A percentile compares a stretch with the other conserved stretches of the same genome.
These are phyloP conservation scores for Plantago ovata DNA, from an alignment of 257 asterid genomes.

Conservation along the genomic window DNA sequence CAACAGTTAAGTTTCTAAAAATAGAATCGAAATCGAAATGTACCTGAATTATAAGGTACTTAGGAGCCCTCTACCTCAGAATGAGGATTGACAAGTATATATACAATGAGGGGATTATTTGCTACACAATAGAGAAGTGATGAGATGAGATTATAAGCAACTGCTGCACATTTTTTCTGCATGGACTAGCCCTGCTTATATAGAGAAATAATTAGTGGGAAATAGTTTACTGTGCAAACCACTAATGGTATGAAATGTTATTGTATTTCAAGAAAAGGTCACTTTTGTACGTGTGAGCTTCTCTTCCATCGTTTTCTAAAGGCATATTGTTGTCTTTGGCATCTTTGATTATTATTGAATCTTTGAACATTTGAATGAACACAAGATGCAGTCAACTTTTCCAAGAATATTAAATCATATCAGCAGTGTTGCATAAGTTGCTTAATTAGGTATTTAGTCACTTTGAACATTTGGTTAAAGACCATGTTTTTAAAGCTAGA, in stretches of 20 bases:
- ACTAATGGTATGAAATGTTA: constrained; percentile 7
- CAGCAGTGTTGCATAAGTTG: too few relatives aligned
- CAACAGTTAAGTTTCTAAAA: too few relatives aligned
- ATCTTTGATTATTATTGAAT: constrained; percentile 21
- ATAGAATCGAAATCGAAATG: neutral
- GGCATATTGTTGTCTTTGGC: constrained; percentile 24
- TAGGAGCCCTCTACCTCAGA: constrained; percentile 30
- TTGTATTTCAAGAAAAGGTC: constrained; percentile 13
- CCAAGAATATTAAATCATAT: constrained; percentile 13
- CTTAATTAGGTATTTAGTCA: too few relatives aligned
- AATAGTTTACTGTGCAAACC: constrained; percentile 11
- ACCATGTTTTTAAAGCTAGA: too few relatives aligned
- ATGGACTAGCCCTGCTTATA: constrained; percentile 24
- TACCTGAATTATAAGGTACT: constrained; percentile 30
- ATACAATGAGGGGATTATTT: constrained; percentile 42
- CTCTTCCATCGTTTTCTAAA: constrained; percentile 26
- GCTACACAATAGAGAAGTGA: constrained; percentile 24
- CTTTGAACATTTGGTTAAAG: too few relatives aligned
- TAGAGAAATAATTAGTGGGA: constrained; percentile 22
- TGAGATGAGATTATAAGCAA: constrained; percentile 36
- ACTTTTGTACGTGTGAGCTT: constrained; percentile 41
- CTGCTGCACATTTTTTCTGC: constrained; percentile 45
- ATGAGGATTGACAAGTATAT: constrained; percentile 29
- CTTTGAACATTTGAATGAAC: constrained; percentile 12
- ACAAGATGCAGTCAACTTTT: constrained; percentile 12